Evolutionary conservation across 257 asterid genomes (phyloP).

Genomic region (Petunia axillaris): DNA sequence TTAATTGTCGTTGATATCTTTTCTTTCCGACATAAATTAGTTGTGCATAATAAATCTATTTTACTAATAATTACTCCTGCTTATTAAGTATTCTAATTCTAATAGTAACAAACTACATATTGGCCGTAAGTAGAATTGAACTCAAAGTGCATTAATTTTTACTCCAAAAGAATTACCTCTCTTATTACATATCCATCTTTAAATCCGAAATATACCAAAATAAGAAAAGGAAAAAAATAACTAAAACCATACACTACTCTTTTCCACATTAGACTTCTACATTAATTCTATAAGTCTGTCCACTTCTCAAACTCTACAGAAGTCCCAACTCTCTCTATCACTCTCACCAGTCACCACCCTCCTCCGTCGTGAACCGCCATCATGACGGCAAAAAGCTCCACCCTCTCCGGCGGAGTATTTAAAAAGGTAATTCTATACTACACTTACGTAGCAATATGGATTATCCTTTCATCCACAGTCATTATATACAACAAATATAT

Average conservation of each 20-base stretch:
- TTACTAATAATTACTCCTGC: too few species aligned
- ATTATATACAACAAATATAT: conserved; percentile 80
- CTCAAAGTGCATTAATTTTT: not conserved
- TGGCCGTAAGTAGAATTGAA: not conserved
- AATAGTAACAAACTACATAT: not conserved
- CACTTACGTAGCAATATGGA: conserved; percentile 68
- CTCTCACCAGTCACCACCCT: not conserved
- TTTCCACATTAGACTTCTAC: not conserved
- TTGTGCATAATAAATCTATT: too few species aligned
- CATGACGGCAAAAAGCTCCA: conserved; percentile 60
- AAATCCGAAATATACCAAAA: too few species aligned
- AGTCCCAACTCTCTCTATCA: not conserved
- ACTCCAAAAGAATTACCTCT: too few species aligned
- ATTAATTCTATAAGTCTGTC: not conserved
- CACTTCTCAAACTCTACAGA: not conserved
- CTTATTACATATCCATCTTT: too few species aligned
- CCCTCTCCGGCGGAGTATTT: conserved; percentile 58
- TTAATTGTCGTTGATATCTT: not conserved
- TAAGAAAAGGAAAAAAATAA: too few species aligned
- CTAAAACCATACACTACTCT: not conserved
- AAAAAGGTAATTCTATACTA: conserved; percentile 65
- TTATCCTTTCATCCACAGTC: conserved; percentile 74
- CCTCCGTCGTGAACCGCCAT: conserved; percentile 30
- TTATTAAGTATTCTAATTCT: not conserved
- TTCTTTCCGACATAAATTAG: not conserved